Evolutionary conservation across 106 monocot genomes (phyloP), one percentile per base, ranked within the genome.

Genomic region (Posidonia australis): DNA sequence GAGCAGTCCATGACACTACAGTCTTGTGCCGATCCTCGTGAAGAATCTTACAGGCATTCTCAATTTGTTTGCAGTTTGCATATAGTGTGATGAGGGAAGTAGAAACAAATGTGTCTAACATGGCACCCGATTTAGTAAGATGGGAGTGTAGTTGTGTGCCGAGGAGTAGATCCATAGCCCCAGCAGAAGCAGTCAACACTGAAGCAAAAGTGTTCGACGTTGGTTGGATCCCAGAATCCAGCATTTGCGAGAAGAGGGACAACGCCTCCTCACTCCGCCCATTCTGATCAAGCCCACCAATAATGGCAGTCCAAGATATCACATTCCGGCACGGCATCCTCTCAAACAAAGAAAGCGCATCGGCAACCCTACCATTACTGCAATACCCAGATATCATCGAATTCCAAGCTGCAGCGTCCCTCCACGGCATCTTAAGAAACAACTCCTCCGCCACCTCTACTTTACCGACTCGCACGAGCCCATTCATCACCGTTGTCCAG

Each of bases 231-330:
- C 76, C 79, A 11, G 74, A 79, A 73, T 14, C 54, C 63, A 70
- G 76, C 82, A 90, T 82, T 58, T 74, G 16, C 7, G 26, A 23
- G 31, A 85, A 85, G 4, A 85, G 63, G 49, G 27, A 0, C 65
- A 80, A 57, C 22, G 85, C 79, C 17, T 52, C 57, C 11, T 65
- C 21, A 44, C 77, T 78, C 23, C 78, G 67, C 0, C 82, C 82
- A 44, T 82, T 85, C 67, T 76, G 77, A 18, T 78, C 75, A 25
- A 74, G 70, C 19, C 85, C 89, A 23, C 78, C 68, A 25, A 90
- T 90, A 80, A 90, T 80, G n/a, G 85, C 82, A 0, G 89, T 85
- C 89, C 89, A 89, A 57, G 89, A 82, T 31, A 89, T 78, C 24
- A 82, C 73, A 58, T 89, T 82, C 11, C 23, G 67, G 18, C 18